phyloP scores from a whole-genome alignment of 345 rosid species.

The Durio zibethinus region DNA sequence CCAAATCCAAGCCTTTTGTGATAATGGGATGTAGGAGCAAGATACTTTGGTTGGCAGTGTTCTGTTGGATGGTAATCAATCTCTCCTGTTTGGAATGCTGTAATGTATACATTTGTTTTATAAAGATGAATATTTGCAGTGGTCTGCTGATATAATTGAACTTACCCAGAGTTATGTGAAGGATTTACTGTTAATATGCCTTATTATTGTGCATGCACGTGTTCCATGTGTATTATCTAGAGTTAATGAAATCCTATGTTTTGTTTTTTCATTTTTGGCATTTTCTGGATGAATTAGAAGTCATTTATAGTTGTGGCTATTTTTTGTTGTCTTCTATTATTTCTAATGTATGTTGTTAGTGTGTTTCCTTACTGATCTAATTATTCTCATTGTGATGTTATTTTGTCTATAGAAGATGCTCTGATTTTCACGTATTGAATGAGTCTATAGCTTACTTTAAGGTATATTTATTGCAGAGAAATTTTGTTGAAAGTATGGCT shows the following conservation, averaged over 20 bases:
- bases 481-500: conserved; percentile 99
- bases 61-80: conserved; percentile 6
- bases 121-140: neutral
- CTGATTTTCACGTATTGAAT: neutral
- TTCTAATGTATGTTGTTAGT: neutral
- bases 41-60: neutral
- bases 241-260: neutral
- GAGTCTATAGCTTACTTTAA: conserved; percentile 1
- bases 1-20: conserved; percentile 12
- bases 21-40: neutral
- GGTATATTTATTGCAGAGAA: conserved; percentile 60
- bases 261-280: neutral
- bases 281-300: neutral
- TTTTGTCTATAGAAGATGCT: neutral
- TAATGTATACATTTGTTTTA: neutral
- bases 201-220: neutral
- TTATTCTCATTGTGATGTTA: neutral
- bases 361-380: conserved; percentile 3
- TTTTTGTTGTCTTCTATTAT: neutral
- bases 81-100: neutral
- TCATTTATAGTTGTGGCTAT: neutral
- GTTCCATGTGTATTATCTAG: neutral
- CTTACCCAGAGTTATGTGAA: neutral
- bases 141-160: neutral
- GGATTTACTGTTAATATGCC: neutral